These are phyloP conservation scores for Aristolochia californica DNA, from an alignment of 164 flowering plant genomes.

Conservation along the genomic window DNA sequence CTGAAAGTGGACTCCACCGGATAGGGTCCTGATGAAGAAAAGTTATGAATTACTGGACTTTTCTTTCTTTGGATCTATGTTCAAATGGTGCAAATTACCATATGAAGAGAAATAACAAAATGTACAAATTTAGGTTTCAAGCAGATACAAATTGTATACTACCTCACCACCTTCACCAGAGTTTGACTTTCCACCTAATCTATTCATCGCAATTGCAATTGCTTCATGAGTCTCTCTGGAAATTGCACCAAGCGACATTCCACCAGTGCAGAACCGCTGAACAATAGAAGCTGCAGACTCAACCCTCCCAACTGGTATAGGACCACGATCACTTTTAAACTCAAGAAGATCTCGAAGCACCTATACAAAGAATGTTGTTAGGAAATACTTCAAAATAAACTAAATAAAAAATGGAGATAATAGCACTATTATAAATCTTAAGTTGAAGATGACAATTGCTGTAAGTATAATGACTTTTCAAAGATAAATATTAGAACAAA, in stretches of 20 bases:
- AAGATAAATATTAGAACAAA: too few species aligned
- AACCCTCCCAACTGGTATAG: slow-evolving; percentile 91
- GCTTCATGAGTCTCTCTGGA: slow-evolving; percentile 99
- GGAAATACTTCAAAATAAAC: not conserved
- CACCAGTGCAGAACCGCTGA: slow-evolving; percentile 95
- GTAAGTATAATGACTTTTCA: too few species aligned
- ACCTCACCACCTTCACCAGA: slow-evolving; percentile 99
- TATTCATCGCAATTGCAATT: slow-evolving; percentile 98
- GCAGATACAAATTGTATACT: slow-evolving; percentile 6
- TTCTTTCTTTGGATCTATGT: not conserved
- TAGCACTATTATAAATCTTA: too few species aligned
- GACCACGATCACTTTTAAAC: slow-evolving; percentile 78
- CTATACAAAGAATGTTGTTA: slow-evolving; percentile 20
- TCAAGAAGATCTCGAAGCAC: slow-evolving; percentile 97
- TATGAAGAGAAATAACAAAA: not conserved
- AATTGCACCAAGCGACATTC: slow-evolving; percentile 99
- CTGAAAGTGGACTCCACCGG: slow-evolving; percentile 92
- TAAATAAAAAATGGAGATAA: not conserved
- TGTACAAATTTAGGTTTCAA: not conserved
- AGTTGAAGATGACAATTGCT: too few species aligned
- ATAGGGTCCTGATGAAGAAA: slow-evolving; percentile 67
- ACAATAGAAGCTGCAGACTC: slow-evolving; percentile 91
- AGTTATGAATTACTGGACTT: not conserved
- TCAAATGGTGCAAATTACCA: not conserved
- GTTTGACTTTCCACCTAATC: slow-evolving; percentile 94